A percentile compares a stretch with the other conserved stretches of the same genome.
Conservation (phyloP, 768 basidiomycete genomes). For the Xerocomellus intermedius region DNA sequence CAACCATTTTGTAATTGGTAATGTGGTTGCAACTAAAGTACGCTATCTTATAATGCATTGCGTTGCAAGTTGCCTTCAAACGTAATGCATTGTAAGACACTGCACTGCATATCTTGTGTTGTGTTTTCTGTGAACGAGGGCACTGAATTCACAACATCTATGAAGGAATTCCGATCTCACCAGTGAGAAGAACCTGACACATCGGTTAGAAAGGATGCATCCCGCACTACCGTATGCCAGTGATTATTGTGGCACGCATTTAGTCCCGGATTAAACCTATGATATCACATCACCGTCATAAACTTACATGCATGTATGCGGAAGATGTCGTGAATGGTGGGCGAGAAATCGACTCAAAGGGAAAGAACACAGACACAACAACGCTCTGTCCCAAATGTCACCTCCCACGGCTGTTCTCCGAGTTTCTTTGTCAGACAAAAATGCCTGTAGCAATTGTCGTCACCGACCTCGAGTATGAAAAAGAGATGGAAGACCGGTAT, state of each 20-base stretch:
- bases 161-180: not conserved
- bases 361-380: not conserved
- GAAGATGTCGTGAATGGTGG: not conserved
- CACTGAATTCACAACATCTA: not conserved
- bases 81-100: not conserved
- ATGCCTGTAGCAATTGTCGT: too few species aligned
- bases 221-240: too few species aligned
- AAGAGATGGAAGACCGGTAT: too few species aligned
- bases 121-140: not conserved
- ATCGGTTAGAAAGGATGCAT: not conserved
- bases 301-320: conserved; percentile 5
- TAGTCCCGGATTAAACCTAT: not conserved
- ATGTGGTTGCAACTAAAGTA: not conserved
- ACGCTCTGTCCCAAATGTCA: not conserved
- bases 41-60: not conserved
- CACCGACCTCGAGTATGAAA: too few species aligned
- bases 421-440: too few species aligned
- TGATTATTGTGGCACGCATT: not conserved
- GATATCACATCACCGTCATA: not conserved
- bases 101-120: not conserved
- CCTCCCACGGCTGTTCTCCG: too few species aligned
- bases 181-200: not conserved
- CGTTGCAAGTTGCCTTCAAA: not conserved
- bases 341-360: not conserved
- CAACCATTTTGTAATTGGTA: not conserved